A percentile compares a stretch with the other conserved stretches of the same genome.
phyloP scores from a whole-genome alignment of 768 basidiomycete genomes.

The Amanita thiersii region DNA sequence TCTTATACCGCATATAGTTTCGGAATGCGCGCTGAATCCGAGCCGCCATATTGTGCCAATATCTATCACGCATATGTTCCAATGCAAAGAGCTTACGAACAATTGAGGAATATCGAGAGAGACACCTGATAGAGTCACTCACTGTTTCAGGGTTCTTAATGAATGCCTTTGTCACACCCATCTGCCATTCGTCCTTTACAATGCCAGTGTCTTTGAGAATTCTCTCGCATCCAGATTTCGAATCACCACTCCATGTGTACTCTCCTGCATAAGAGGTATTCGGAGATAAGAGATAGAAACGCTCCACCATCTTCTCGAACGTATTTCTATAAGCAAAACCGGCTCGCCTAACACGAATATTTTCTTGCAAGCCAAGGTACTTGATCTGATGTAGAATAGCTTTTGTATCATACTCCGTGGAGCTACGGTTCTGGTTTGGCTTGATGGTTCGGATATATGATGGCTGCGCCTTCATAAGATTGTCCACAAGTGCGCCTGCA shows the following conservation, averaged over 20 bases:
- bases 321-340: conserved; percentile 98
- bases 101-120: conserved; percentile 5
- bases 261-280: conserved; percentile 97
- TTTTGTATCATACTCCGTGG: conserved; percentile 88
- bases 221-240: conserved; percentile 85
- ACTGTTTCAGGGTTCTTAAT: conserved; percentile 99
- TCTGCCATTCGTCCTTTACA: conserved; percentile 96
- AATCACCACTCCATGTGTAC: conserved; percentile 91
- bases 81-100: conserved; percentile 79
- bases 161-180: conserved; percentile 98
- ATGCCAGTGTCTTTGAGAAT: conserved; percentile 96
- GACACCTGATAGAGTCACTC: conserved; percentile 17
- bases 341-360: conserved; percentile 93
- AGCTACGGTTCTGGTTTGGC: conserved; percentile 93
- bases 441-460: conserved; percentile 99
- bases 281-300: conserved; percentile 93
- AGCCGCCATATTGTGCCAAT: conserved; percentile 99
- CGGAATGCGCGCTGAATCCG: conserved; percentile 96
- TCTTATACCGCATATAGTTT: conserved; percentile 91
- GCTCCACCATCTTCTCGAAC: conserved; percentile 98
- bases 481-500: conserved; percentile 94
- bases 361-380: conserved; percentile 96
- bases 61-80: conserved; percentile 97
- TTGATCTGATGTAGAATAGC: conserved; percentile 98
- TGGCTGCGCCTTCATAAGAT: conserved; percentile 94